phyloP scores from a whole-genome alignment of 371 early-diverging fungal genomes.

The Apophysomyces sp. region DNA sequence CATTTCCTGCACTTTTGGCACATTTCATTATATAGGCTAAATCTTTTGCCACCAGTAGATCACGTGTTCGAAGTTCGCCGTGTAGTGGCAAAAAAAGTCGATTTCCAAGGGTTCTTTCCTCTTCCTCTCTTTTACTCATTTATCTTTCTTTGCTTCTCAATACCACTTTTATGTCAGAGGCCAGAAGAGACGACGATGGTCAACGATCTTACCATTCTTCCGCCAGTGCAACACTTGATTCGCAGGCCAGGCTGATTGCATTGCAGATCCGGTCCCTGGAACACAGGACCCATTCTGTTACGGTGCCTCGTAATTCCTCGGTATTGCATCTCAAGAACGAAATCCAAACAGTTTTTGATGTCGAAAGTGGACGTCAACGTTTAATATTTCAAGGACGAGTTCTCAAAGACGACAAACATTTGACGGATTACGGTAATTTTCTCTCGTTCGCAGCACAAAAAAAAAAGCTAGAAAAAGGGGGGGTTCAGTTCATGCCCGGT shows the following conservation, averaged over 20 bases:
- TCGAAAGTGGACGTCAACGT: constrained; percentile 55
- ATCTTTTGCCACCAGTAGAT: too few relatives aligned
- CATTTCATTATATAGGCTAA: too few relatives aligned
- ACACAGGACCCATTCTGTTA: constrained; percentile 53
- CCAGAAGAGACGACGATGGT: background rate
- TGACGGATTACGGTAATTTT: constrained; percentile 55
- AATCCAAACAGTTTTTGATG: constrained; percentile 50
- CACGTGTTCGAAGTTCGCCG: too few relatives aligned
- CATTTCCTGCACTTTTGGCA: too few relatives aligned
- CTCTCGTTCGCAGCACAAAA: background rate
- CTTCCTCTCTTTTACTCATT: background rate
- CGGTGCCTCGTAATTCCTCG: constrained; percentile 48
- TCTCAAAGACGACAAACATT: constrained; percentile 51
- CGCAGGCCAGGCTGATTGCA: constrained; percentile 27
- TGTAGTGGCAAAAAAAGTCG: too few relatives aligned
- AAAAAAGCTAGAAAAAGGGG: background rate
- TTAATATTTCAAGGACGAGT: constrained; percentile 64
- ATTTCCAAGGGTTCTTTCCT: background rate
- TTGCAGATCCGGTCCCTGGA: constrained; percentile 57
- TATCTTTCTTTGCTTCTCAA: background rate
- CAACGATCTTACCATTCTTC: background rate
- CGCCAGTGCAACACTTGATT: background rate
- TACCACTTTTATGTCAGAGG: background rate
- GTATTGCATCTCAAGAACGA: constrained; percentile 57
- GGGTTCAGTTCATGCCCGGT: background rate